Evolutionary conservation across 331 rosid genomes (phyloP), one percentile per base, ranked within the genome.

Genomic region (Prunus yedoensis): DNA sequence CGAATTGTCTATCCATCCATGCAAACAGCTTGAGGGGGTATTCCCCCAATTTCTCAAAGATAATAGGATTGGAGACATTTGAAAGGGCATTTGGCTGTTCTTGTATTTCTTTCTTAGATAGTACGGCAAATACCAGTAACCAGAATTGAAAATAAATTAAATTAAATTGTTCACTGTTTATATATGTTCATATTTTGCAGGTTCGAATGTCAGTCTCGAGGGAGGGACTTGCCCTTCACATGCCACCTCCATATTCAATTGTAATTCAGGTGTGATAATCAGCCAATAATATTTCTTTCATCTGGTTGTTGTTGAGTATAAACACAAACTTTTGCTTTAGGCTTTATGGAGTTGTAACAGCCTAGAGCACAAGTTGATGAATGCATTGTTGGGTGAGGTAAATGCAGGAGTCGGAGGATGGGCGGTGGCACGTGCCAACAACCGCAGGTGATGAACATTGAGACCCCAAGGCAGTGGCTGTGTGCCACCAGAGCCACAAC

Each of bases 241-340:
- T 91, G 85, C 98, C 98, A 38, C 96, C 96, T n/a, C 79, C 91
- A 11, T 91, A 85, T 74, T 93, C 98, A 59, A 85, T 84, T 73
- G 92, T 89, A 77, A 86, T 91, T 76, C 98, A 91, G 94, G 98
- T 90, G 75, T 53, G 86, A 77, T 47, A 66, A 75, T 79, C 52
- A 59, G 64, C 63, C 32, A 58, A 71, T 56, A 32, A 65, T 3
- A 17, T 61, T 58, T 10, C n/a, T 75, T 72, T 70, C 61, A 30
- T 45, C 15, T 28, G 56, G 25, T 74, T 58, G 32, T 51, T 64
- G 32, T 51, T 14, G 16, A 27, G 65, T 25, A 41, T 62, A 20
- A 38, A 47, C 60, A 56, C 15, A 28, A 53, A n/a, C 58, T 4
- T 56, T 52, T 50, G 27, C 57, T 75, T 74, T 46, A 56, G 43